A percentile compares a stretch with the other conserved stretches of the same genome.
Conservation (phyloP, 2,329 filamentous ascomycete species). For the Ceratocystiopsis brevicomis region DNA sequence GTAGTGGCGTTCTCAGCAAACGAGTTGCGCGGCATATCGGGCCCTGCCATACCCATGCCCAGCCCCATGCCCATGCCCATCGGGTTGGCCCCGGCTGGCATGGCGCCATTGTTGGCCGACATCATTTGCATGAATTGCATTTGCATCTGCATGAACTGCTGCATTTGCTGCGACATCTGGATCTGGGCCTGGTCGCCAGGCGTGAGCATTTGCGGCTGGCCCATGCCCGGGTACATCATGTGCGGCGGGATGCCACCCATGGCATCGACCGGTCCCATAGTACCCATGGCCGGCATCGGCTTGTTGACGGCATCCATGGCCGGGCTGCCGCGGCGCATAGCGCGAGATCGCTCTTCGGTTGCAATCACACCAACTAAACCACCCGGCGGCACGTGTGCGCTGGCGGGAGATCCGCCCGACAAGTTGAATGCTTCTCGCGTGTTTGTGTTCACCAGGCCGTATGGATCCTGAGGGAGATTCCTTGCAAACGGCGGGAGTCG, state of each 20-base stretch:
- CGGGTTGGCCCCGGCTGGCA: conserved; percentile 18
- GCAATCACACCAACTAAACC: conserved; percentile 80
- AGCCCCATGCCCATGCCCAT: not conserved
- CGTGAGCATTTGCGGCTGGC: conserved; percentile 24
- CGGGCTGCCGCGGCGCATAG: conserved; percentile 61
- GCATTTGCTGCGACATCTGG: conserved; percentile 58
- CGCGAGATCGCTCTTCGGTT: conserved; percentile 60
- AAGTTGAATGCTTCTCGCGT: conserved; percentile 60
- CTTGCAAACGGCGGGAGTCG: conserved; percentile 66
- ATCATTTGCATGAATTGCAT: conserved; percentile 90
- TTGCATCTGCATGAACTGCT: conserved; percentile 80
- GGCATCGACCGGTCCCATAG: conserved; percentile 26
- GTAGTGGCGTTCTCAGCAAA: conserved; percentile 26
- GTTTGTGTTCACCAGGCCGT: conserved; percentile 53
- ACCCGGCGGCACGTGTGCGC: conserved; percentile 39
- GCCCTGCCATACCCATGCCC: conserved; percentile 21
- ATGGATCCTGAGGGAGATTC: conserved; percentile 68
- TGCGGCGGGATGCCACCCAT: conserved; percentile 29
- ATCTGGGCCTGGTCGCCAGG: conserved; percentile 56
- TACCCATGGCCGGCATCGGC: conserved; percentile 14
- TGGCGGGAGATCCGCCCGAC: conserved; percentile 29
- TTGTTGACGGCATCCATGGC: conserved; percentile 34
- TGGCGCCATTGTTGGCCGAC: conserved; percentile 20
- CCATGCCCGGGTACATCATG: conserved; percentile 28
- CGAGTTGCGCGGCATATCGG: conserved; percentile 22